Evolutionary conservation across 2,329 filamentous ascomycete species (phyloP), one percentile per base, ranked within the genome.

Genomic region (Cadophora sp.): DNA sequence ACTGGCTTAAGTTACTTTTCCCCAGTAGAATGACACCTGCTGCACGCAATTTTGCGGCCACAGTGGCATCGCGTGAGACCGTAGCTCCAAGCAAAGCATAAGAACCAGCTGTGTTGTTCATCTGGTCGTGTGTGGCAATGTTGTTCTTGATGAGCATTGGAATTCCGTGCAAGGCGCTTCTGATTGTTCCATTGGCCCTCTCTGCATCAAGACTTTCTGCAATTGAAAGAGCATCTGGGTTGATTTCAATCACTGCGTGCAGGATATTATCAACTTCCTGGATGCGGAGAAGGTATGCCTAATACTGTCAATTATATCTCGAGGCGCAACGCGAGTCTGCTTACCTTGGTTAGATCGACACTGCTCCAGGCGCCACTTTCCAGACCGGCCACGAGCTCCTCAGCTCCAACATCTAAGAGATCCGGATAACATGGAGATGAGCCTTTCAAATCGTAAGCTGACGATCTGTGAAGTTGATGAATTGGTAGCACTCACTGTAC

Each of bases 111-210:
- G 75, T 75, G 20, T 72, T 88, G 72, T 86, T 84, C 84, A 88
- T 87, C 68, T 81, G 72, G 72, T 88, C 86, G 2, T 77, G 75
- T 0, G 86, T 89, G 18, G 83, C 86, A 64, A 89, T 88, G 72
- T 87, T 87, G 74, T 87, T 84, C 76, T 89, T 89, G 77, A 89
- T 82, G 16, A 89, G 76, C 53, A 89, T 83, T 0, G 87, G 87
- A 4, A 89, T 80, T 0, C 87, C 87, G 75, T 89, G 85, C 0
- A 88, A 77, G 6, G 84, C 48, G 22, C 75, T 73, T n/a, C 74
- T 60, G 33, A 74, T 63, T 7, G 59, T 70, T 9, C 75, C 75
- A 13, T 69, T 67, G 1, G 69, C 64, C 41, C 75, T 72, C 53
- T 78, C 75, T 9, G 50, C 68, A 61, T 78, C 76, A 11, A 78